phyloP scores from a whole-genome alignment of 1,139 yeast species.

The Suhomyces bokatorum region DNA sequence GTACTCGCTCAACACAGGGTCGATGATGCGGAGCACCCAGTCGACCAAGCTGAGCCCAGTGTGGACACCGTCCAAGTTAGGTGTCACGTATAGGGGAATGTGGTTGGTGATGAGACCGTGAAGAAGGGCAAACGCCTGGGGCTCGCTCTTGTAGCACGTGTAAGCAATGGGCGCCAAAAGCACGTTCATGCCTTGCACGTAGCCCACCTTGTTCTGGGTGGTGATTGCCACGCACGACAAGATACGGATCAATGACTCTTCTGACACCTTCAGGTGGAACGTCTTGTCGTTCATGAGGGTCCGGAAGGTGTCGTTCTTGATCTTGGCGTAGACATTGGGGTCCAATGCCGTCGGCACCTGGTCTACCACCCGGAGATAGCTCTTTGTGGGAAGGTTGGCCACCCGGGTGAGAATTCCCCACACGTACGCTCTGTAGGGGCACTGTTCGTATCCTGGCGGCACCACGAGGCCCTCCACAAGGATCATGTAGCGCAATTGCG shows the following conservation, averaged over 20 bases:
- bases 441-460: constrained; percentile 48
- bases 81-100: constrained; percentile 78
- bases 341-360: constrained; percentile 53
- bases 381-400: constrained; percentile 54
- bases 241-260: constrained; percentile 65
- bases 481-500: constrained; percentile 77
- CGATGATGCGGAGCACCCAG: constrained; percentile 66
- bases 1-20: constrained; percentile 64
- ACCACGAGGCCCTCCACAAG: constrained; percentile 72
- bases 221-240: constrained; percentile 72
- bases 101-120: constrained; percentile 56
- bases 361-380: constrained; percentile 56
- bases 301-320: constrained; percentile 83
- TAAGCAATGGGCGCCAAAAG: constrained; percentile 82
- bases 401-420: constrained; percentile 80
- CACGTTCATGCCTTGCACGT: constrained; percentile 92
- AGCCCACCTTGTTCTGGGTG: constrained; percentile 42
- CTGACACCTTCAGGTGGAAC: constrained; percentile 68
- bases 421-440: constrained; percentile 73
- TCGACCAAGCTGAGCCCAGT: constrained; percentile 74
- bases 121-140: constrained; percentile 78
- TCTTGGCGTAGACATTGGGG: constrained; percentile 59
- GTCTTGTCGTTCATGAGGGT: constrained; percentile 74
- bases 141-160: constrained; percentile 71
- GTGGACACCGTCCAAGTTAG: constrained; percentile 80